These are phyloP conservation scores for Endotrypanum monterogeii DNA, from an alignment of 208 protist genomes.

Conservation along the genomic window DNA sequence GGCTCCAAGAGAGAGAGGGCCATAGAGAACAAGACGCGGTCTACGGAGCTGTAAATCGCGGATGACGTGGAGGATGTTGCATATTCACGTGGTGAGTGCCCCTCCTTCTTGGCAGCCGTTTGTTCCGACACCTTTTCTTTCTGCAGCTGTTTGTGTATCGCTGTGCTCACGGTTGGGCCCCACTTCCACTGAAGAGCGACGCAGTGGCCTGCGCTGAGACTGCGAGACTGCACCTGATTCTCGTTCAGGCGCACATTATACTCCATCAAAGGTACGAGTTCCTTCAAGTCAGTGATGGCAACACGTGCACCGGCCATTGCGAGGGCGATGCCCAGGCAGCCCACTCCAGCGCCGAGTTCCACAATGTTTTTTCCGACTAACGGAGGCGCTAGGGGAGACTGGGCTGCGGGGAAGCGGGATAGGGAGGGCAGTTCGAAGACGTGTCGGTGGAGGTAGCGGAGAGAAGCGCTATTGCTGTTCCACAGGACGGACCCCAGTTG, in stretches of 20 bases:
- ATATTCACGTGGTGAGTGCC: not conserved
- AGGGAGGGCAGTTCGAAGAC: slow-evolving; percentile 30
- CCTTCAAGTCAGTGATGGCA: slow-evolving; percentile 81
- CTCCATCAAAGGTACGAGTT: slow-evolving; percentile 83
- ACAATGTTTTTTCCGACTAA: slow-evolving; percentile 33
- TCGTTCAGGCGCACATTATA: slow-evolving; percentile 74
- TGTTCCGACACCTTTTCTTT: slow-evolving; percentile 6
- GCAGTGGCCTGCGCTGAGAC: slow-evolving; percentile 48
- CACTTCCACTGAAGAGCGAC: slow-evolving; percentile 75
- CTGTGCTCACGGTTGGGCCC: slow-evolving; percentile 53
- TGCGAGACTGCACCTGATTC: slow-evolving; percentile 33
- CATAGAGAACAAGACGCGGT: slow-evolving; percentile 30
- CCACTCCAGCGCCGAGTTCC: slow-evolving; percentile 87
- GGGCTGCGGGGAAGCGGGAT: not conserved
- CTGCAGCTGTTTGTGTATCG: slow-evolving; percentile 41
- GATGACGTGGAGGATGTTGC: not conserved
- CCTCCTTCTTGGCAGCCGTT: not conserved
- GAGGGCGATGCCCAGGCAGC: slow-evolving; percentile 87
- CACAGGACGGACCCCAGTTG: slow-evolving; percentile 89
- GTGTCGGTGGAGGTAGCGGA: slow-evolving; percentile 65
- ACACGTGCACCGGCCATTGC: slow-evolving; percentile 77
- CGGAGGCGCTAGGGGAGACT: not conserved
- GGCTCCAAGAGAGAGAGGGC: slow-evolving; percentile 22
- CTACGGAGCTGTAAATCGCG: not conserved
- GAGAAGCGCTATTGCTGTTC: slow-evolving; percentile 85